Percentiles rank a stretch among this genome's conserved stretches.
phyloP scores from a whole-genome alignment of 495 filamentous ascomycete species.

The Xylaria nigripes region DNA sequence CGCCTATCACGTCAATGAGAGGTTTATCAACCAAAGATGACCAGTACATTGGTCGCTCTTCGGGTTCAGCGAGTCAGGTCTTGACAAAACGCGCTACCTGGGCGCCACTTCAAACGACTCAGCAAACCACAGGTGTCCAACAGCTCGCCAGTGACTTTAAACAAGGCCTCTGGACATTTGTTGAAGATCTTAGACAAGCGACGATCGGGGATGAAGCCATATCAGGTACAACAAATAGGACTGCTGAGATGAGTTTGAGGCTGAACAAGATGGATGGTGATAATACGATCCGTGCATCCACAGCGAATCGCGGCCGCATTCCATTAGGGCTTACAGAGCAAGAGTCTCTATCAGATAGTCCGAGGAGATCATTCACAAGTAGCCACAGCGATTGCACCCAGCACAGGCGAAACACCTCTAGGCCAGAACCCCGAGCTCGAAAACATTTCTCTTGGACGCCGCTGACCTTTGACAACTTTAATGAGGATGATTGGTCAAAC shows the following conservation, averaged over 20 bases:
- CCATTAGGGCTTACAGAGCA: constrained; percentile 16
- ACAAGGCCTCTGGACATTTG: constrained; percentile 90
- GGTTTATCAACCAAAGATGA: constrained; percentile 25
- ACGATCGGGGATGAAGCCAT: constrained; percentile 89
- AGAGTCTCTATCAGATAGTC: constrained; percentile 14
- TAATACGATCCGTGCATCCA: constrained; percentile 31
- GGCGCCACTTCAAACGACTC: constrained; percentile 32
- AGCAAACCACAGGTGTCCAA: constrained; percentile 43
- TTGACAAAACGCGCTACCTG: constrained; percentile 41
- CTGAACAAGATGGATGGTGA: constrained; percentile 23
- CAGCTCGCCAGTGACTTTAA: constrained; percentile 87
- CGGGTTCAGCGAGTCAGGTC: constrained; percentile 14
- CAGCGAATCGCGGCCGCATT: constrained; percentile 21
- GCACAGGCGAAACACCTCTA: constrained; percentile 18
- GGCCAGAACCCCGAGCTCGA: constrained; percentile 20
- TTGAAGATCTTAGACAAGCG: constrained; percentile 90
- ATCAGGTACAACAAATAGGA: constrained; percentile 33
- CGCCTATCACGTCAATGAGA: constrained; percentile 43
- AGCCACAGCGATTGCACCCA: constrained; percentile 22
- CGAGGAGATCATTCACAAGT: constrained; percentile 16
- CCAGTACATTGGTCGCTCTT: constrained; percentile 18
- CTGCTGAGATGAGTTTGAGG: constrained; percentile 20
- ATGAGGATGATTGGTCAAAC: constrained; percentile 64
- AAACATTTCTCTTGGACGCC: constrained; percentile 44
- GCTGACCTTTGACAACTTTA: constrained; percentile 41